These are phyloP conservation scores for Argentina anserina DNA, from an alignment of 306 rosid genomes.

Conservation along the genomic window DNA sequence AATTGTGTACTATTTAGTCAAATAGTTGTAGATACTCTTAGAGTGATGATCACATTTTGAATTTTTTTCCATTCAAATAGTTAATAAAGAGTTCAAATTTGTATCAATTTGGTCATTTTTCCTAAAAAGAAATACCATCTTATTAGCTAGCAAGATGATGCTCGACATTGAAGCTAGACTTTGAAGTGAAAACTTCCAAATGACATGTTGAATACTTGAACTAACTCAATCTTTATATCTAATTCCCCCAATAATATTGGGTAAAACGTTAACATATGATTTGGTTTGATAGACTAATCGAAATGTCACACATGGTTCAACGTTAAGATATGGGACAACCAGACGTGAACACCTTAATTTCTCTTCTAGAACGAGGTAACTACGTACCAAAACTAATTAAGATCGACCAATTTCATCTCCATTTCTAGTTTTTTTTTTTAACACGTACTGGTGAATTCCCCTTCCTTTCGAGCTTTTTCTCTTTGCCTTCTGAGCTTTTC, in stretches of 20 bases:
- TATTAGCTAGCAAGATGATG: neutral
- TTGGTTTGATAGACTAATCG: neutral
- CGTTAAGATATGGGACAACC: neutral
- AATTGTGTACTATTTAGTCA: no score
- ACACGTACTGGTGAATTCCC: no score
- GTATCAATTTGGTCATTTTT: no score
- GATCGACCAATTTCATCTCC: conserved; percentile 3
- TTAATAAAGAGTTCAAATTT: no score
- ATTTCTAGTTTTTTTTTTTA: no score
- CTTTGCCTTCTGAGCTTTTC: neutral
- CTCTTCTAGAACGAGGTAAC: neutral
- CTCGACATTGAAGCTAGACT: neutral
- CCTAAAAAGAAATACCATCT: neutral
- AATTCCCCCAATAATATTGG: neutral
- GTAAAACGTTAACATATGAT: neutral
- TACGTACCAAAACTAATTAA: neutral
- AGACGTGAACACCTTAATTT: neutral
- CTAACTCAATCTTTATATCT: neutral
- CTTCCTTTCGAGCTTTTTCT: neutral
- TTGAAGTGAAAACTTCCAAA: neutral
- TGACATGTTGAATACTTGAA: neutral
- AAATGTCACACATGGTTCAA: neutral
- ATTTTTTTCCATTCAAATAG: no score
- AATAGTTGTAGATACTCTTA: no score
- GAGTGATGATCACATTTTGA: no score